Evolutionary conservation across 768 basidiomycete species (phyloP), one percentile per base, ranked within the genome.

Genomic region (Pholiota molesta): DNA sequence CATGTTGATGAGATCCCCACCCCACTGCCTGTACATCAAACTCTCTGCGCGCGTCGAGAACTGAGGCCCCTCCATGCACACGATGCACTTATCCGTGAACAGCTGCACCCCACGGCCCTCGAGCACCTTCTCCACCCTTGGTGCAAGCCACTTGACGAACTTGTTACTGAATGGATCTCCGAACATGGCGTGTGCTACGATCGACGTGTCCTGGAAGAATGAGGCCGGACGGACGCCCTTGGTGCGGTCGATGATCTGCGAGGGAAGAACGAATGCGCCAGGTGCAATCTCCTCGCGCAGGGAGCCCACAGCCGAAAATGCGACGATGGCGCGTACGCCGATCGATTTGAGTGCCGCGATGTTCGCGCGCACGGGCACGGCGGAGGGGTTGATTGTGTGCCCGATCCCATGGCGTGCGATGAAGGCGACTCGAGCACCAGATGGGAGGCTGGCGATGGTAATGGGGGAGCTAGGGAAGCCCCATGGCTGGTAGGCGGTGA

Each of bases 1-100:
- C 97, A 99, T 99, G 75, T 98, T 96, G 77, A 97, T 96, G 71
- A 97, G 77, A 74, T 97, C 94, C 6, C 87, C 93, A 9, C 97
- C 97, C 91, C 93, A 96, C 52, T 83, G 81, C 21, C 95, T 83
- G 74, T 98, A 97, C 95, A 97, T 95, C 69, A 84, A 69, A 70
- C 93, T 95, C 83, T 99, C 97, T 17, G 97, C 97, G 39, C 97
- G 80, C n/a, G 97, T 99, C 59, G 95, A 97, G 81, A 99, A 99
- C 76, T 95, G 95, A 33, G 92, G 92, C 53, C 96, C 96, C 72
- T 99, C 95, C 94, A 99, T 99, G 72, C 94, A 95, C 52, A 99
- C 90, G 60, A 98, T 86, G 19, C 88, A 90, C 81, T 90, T 95
- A 29, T 86, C 90, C 55, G 84, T 87, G 74, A 95, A 93, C 58